Percentiles rank a stretch among this genome's conserved stretches.
These are phyloP conservation scores for Plectosphaerella plurivora DNA, from an alignment of 2,329 filamentous ascomycete genomes.

Conservation along the genomic window DNA sequence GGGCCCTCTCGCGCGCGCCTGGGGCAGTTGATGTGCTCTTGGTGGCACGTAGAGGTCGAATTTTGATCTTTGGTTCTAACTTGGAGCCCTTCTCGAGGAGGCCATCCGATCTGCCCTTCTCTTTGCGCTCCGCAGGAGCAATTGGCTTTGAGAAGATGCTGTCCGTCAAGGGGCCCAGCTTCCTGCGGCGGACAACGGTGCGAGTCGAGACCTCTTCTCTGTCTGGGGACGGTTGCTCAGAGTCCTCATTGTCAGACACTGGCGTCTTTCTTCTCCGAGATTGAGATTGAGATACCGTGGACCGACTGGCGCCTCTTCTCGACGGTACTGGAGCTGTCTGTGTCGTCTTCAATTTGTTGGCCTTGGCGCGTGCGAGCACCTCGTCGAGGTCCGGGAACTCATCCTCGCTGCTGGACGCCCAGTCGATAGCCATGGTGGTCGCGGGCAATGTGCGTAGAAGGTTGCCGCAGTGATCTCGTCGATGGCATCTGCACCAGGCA, in stretches of 20 bases:
- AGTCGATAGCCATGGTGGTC: slow-evolving; percentile 16
- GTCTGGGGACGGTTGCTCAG: too few species aligned
- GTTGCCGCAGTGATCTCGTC: background rate
- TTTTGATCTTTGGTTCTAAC: too few species aligned
- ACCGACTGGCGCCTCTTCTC: too few species aligned
- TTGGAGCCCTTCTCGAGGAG: too few species aligned
- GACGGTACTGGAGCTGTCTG: background rate
- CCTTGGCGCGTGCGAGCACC: slow-evolving; percentile 13
- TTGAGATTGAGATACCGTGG: too few species aligned
- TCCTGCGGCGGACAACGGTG: slow-evolving; percentile 5
- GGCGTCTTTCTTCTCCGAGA: too few species aligned
- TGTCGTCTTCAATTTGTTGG: background rate
- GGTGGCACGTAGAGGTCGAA: too few species aligned
- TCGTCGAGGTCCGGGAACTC: slow-evolving; percentile 35
- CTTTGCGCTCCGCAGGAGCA: too few species aligned
- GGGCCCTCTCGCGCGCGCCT: too few species aligned
- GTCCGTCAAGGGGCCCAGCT: slow-evolving; percentile 4
- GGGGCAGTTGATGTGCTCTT: too few species aligned
- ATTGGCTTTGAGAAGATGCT: slow-evolving; percentile 4
- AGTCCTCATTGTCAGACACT: too few species aligned
- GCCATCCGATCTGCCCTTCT: too few species aligned
- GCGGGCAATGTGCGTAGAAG: background rate
- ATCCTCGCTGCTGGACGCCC: slow-evolving; percentile 29
- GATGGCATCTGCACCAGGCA: background rate
- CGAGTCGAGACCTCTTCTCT: background rate